These are phyloP conservation scores for Neurospora pannonica DNA, from an alignment of 495 filamentous ascomycete genomes.

Conservation along the genomic window DNA sequence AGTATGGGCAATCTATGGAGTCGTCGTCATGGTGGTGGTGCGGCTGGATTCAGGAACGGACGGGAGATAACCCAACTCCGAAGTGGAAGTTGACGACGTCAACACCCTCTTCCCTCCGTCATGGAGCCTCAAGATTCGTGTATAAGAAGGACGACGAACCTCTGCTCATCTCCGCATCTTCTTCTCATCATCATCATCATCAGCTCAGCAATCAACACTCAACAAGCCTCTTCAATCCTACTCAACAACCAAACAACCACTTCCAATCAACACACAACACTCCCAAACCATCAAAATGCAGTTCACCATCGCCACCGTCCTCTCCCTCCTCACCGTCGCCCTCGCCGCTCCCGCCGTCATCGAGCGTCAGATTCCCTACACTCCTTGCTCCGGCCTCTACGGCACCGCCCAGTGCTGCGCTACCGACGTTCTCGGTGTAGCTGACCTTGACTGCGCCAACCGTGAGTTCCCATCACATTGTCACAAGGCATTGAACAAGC, in stretches of 20 bases:
- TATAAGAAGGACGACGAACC: not conserved
- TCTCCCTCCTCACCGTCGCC: constrained; percentile 15
- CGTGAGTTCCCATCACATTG: constrained; percentile 13
- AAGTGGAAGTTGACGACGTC: not conserved
- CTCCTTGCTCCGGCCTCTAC: constrained; percentile 32
- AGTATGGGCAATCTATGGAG: not conserved
- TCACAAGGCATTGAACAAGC: not conserved
- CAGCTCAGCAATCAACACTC: not conserved
- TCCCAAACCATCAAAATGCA: constrained; percentile 15
- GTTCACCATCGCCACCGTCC: constrained; percentile 17
- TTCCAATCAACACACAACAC: not conserved
- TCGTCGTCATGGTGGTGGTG: not conserved
- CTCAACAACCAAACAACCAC: not conserved
- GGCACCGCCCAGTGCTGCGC: constrained; percentile 33
- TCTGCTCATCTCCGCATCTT: not conserved
- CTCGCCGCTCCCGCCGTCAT: constrained; percentile 17
- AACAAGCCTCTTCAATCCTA: too few species aligned
- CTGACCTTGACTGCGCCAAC: constrained; percentile 32
- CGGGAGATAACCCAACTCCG: not conserved
- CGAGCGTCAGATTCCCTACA: constrained; percentile 26
- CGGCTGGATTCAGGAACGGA: not conserved
- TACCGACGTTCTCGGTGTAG: constrained; percentile 33
- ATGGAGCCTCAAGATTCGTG: not conserved
- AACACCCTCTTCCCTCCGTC: not conserved
- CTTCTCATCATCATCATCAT: not conserved